Conservation (phyloP, 495 filamentous ascomycete species). For the Aspergillus haitiensis region DNA sequence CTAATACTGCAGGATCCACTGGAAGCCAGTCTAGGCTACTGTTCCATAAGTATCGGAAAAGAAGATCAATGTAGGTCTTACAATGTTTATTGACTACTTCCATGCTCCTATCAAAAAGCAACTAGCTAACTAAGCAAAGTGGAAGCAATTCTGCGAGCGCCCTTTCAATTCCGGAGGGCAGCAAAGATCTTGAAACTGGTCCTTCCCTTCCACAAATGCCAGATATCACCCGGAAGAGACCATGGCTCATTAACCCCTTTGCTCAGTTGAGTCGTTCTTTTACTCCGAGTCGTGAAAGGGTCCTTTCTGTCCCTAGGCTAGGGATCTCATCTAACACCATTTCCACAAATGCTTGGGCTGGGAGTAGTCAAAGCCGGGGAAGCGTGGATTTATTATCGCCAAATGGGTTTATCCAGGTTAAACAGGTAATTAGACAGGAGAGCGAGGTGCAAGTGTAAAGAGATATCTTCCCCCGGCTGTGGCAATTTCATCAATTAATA, state of each 20-base stretch:
- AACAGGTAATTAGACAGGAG: constrained; percentile 43
- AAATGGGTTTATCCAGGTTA: constrained; percentile 37
- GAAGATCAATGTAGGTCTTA: constrained; percentile 21
- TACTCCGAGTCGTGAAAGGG: constrained; percentile 15
- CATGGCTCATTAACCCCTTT: constrained; percentile 24
- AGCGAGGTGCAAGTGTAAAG: constrained; percentile 32
- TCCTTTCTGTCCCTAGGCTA: constrained; percentile 23
- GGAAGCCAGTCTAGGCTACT: constrained; percentile 31
- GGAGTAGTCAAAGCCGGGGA: constrained; percentile 24
- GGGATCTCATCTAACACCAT: constrained; percentile 30
- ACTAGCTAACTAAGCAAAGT: constrained; percentile 10
- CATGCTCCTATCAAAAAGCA: background rate
- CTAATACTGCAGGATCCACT: constrained; percentile 20
- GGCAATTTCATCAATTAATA: background rate
- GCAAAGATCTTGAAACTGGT: constrained; percentile 33
- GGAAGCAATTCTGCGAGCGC: constrained; percentile 8
- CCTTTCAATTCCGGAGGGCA: constrained; percentile 2
- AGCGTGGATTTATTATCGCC: constrained; percentile 28
- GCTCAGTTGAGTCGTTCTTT: constrained; percentile 17
- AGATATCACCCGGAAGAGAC: constrained; percentile 4
- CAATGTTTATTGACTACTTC: too few species aligned
- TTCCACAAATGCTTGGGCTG: constrained; percentile 44
- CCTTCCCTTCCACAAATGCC: background rate
- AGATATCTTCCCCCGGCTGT: background rate
- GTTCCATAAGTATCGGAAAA: constrained; percentile 25